These are phyloP conservation scores for Sporormia fimetaria DNA, from an alignment of 495 filamentous ascomycete genomes.

Conservation along the genomic window DNA sequence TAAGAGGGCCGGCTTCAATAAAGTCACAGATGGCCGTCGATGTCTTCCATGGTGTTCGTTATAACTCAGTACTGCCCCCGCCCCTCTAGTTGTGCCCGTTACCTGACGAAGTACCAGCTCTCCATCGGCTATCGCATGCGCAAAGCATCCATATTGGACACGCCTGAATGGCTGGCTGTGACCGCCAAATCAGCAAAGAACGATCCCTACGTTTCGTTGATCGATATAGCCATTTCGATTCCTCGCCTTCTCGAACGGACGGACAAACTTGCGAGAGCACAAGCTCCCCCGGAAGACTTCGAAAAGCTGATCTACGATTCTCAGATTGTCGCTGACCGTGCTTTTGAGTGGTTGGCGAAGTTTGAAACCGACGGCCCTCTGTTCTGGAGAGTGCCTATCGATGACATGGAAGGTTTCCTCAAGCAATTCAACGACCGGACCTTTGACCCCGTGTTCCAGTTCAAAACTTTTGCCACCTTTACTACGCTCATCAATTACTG, in stretches of 20 bases:
- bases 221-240: constrained; percentile 16
- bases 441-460: constrained; percentile 12
- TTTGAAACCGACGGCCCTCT: constrained; percentile 12
- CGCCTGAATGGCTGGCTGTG: constrained; percentile 14
- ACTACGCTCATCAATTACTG: constrained; percentile 14
- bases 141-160: constrained; percentile 16
- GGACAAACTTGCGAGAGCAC: constrained; percentile 5
- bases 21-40: constrained; percentile 3
- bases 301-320: constrained; percentile 10
- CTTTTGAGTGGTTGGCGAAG: constrained; percentile 6
- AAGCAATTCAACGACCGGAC: constrained; percentile 1
- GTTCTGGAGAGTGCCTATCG: constrained; percentile 1
- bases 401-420: constrained; percentile 5
- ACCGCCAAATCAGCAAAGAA: constrained; percentile 5
- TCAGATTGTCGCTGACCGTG: background rate
- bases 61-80: constrained; percentile 12
- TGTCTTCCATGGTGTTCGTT: constrained; percentile 19
- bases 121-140: constrained; percentile 10
- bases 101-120: constrained; percentile 8
- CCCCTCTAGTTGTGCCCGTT: background rate
- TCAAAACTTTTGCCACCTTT: constrained; percentile 7
- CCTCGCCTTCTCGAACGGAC: constrained; percentile 18
- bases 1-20: constrained; percentile 13
- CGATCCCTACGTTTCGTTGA: constrained; percentile 9
- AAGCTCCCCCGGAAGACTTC: constrained; percentile 2